Conservation (phyloP, 1,139 yeast genomes). For the Yamadazyma sp. region DNA sequence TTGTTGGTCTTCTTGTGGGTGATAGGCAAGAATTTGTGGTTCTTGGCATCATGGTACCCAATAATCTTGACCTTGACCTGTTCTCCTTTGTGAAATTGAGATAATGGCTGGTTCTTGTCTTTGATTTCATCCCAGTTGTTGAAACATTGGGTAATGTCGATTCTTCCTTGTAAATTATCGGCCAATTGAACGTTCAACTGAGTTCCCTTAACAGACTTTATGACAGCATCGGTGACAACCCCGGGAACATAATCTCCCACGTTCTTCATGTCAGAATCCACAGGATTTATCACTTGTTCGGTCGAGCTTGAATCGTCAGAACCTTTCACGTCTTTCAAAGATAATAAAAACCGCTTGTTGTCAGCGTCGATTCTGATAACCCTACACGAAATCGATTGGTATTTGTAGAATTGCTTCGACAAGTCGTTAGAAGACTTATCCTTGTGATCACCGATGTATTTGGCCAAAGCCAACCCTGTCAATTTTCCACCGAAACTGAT, state of each 20-base stretch:
- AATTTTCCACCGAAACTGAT: constrained; percentile 79
- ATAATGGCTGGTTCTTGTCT: constrained; percentile 60
- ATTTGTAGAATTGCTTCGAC: constrained; percentile 53
- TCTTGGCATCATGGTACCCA: constrained; percentile 76
- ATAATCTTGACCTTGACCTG: constrained; percentile 63
- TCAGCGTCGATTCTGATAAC: constrained; percentile 65
- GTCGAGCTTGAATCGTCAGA: constrained; percentile 23
- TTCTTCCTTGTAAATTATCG: constrained; percentile 76
- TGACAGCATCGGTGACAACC: constrained; percentile 54
- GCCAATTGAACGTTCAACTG: constrained; percentile 78
- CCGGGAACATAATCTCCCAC: constrained; percentile 62
- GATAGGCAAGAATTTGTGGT: constrained; percentile 67
- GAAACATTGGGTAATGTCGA: constrained; percentile 74
- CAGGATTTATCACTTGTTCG: constrained; percentile 50
- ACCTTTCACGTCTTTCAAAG: constrained; percentile 43
- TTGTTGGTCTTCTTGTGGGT: constrained; percentile 58
- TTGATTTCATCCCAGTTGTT: constrained; percentile 55
- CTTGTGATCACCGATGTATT: constrained; percentile 60
- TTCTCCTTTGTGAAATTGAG: constrained; percentile 59
- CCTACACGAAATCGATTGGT: constrained; percentile 68
- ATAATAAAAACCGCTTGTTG: constrained; percentile 67
- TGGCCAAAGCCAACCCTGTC: constrained; percentile 81
- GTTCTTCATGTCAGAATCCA: constrained; percentile 51
- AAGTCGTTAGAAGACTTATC: constrained; percentile 60
- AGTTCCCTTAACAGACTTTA: constrained; percentile 67